These are phyloP conservation scores for Neurospora cerealis DNA, from an alignment of 495 filamentous ascomycete species.

Conservation along the genomic window DNA sequence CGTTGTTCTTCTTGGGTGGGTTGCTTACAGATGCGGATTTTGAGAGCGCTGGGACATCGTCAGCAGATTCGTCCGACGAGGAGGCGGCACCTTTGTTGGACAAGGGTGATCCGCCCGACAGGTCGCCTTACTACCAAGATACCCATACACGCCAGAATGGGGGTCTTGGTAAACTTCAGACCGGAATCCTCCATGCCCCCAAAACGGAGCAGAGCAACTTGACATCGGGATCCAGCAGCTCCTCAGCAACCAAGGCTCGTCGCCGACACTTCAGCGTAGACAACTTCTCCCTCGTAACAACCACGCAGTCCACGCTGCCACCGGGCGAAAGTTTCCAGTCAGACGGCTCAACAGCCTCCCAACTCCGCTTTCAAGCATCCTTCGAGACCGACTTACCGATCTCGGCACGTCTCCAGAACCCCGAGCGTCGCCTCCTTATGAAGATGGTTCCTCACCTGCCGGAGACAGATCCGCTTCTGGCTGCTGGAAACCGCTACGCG, in stretches of 20 bases:
- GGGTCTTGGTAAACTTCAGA: background rate
- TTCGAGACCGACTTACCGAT: background rate
- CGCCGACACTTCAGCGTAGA: slow-evolving; percentile 23
- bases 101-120: background rate
- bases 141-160: background rate
- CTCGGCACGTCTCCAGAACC: background rate
- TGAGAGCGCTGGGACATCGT: background rate
- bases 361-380: background rate
- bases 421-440: slow-evolving; percentile 16
- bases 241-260: slow-evolving; percentile 2
- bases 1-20: slow-evolving; percentile 18
- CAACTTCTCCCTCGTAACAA: slow-evolving; percentile 17
- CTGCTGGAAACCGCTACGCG: slow-evolving; percentile 19
- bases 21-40: slow-evolving; percentile 12
- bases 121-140: background rate
- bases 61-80: slow-evolving; percentile 6
- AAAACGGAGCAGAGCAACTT: background rate
- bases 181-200: background rate
- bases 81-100: slow-evolving; percentile 18
- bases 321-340: background rate
- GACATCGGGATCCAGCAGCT: background rate
- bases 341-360: background rate
- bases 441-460: slow-evolving; percentile 20
- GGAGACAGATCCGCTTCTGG: slow-evolving; percentile 21
- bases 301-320: background rate